phyloP scores from a whole-genome alignment of 140 eudicot genomes.

The Flaveria floridana region DNA sequence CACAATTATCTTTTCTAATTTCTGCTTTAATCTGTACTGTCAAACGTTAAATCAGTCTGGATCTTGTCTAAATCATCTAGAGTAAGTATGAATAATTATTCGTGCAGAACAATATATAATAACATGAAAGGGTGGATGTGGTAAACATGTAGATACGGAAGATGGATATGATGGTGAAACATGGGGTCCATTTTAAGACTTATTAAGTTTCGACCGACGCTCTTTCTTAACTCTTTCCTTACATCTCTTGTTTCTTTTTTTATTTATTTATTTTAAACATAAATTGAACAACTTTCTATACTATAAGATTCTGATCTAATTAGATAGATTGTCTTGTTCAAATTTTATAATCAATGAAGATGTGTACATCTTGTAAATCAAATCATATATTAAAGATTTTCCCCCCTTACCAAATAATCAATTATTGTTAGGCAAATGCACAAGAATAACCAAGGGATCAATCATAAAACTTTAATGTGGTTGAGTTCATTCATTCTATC shows the following conservation, averaged over 20 bases:
- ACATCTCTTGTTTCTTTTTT: conserved; percentile 11
- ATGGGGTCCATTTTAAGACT: conserved; percentile 48
- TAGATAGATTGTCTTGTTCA: conserved; percentile 12
- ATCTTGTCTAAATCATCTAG: conserved; percentile 4
- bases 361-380: not conserved
- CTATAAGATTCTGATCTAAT: conserved; percentile 19
- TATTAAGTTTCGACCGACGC: conserved; percentile 46
- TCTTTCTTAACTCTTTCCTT: conserved; percentile 23
- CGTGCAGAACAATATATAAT: not conserved
- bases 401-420: not conserved
- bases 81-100: conserved; percentile 5
- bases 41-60: not conserved
- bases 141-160: conserved; percentile 38
- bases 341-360: conserved; percentile 5
- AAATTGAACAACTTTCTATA: conserved; percentile 10
- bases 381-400: not conserved
- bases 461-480: conserved; percentile 4
- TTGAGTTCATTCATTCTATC: not conserved
- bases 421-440: conserved; percentile 7
- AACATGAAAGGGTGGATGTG: conserved; percentile 14
- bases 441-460: not conserved
- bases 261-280: not conserved
- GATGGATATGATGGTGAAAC: conserved; percentile 50
- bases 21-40: not conserved
- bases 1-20: not conserved